Base-by-base conservation (phyloP, 2,329 filamentous ascomycete species). In the Microcyclospora tardicrescens region DNA sequence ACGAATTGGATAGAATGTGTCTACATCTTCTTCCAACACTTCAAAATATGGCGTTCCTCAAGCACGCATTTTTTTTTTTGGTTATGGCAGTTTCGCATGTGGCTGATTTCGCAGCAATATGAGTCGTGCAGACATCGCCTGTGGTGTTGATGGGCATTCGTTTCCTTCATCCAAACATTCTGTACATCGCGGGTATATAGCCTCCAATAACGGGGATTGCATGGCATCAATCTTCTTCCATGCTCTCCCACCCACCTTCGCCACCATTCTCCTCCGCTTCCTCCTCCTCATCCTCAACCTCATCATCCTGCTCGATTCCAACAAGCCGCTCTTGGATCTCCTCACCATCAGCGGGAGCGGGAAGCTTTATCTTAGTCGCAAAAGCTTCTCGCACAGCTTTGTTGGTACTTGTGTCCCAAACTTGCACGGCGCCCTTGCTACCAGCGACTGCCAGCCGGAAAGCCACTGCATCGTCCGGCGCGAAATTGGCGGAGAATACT, bases 361-460 rank as follows among this genome's bases (percentile, higher is more conserved):
- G 64, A 28, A 75, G 57, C 43, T 49, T 71, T 41, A 89, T 71
- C 41, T 76, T 79, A 53, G 67, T 75, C 28, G 82, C 85, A 65
- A 98, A 98, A 1, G 81, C 79, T 46, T 81, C 74, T 42, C 91
- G 76, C 27, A 98, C 85, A 16, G 82, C 81, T 11, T 75, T 76
- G 59, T 98, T 98, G 41, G 91, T 98, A 60, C 84, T 80, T 15
- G 91, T 95, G 62, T 96, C 89, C 91, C 91, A 98, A 38, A 98
- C 79, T 59, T 93, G 84, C 56, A 96, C 78, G 28, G 76, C 75
- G 34, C 91, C 91, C 66, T 93, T 93, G 68, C 87, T 96, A 39
- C 91, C 91, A 6, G 89, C 91, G 13, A 98, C 85, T 2, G 87
- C 84, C 33, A 98, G 71, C 38, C 91, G 74, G 72, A 96, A 98